A percentile compares a stretch with the other conserved stretches of the same genome.
phyloP scores from a whole-genome alignment of 441 rosid genomes.

The Erodium chrysanthum region DNA sequence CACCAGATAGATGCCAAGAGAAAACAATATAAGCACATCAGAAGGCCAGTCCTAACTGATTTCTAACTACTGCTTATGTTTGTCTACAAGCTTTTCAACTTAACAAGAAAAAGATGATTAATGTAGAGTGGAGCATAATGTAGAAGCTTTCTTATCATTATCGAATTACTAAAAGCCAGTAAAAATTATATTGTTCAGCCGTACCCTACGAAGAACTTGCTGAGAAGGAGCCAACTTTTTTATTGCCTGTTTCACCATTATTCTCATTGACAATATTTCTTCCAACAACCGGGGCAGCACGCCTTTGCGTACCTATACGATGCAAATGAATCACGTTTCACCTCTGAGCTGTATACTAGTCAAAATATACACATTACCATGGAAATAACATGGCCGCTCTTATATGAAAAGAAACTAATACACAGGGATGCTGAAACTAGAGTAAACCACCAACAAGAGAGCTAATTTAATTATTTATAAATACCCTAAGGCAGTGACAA shows the following conservation, averaged over 20 bases:
- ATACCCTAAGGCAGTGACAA: neutral
- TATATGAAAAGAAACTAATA: neutral
- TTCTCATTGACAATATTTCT: slow-evolving; percentile 90
- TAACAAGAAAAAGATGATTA: neutral
- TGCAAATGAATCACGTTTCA: slow-evolving; percentile 14
- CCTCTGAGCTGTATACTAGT: neutral
- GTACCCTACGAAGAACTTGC: slow-evolving; percentile 80
- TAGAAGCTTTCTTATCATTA: neutral
- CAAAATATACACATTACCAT: neutral
- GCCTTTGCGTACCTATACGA: slow-evolving; percentile 65
- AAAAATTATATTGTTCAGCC: slow-evolving; percentile 11
- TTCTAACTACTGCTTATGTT: neutral
- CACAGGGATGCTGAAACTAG: neutral
- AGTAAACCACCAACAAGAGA: neutral
- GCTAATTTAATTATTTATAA: neutral
- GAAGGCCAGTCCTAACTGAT: neutral
- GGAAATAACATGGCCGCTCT: neutral
- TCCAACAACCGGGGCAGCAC: slow-evolving; percentile 77
- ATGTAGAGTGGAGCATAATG: neutral
- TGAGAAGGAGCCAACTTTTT: slow-evolving; percentile 73
- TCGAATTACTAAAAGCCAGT: neutral
- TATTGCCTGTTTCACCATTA: slow-evolving; percentile 92
- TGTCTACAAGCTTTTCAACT: slow-evolving; percentile 1
- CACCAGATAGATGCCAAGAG: slow-evolving; percentile 5
- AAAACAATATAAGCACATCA: neutral